Evolutionary conservation across 306 rosid genomes (phyloP).

Genomic region (Vigna trinervia): DNA sequence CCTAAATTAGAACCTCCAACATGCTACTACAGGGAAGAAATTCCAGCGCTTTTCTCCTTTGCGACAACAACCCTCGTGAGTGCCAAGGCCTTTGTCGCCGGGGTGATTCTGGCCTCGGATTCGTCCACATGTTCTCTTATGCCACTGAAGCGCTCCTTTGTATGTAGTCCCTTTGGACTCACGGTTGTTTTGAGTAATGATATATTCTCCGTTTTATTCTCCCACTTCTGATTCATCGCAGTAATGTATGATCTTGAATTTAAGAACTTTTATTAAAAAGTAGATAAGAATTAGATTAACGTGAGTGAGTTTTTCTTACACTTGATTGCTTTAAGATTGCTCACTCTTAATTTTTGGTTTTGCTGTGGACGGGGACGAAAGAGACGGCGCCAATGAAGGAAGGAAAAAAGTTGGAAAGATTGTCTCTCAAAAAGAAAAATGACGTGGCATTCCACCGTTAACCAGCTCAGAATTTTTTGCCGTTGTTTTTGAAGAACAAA

Average conservation of each 20-base stretch:
- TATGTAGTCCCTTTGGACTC: constrained; percentile 7
- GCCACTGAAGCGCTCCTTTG: constrained; percentile 57
- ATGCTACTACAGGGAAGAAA: no score
- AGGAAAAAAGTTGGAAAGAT: no score
- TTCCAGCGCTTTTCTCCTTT: constrained; percentile 62
- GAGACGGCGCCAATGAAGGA: no score
- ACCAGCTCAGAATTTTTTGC: no score
- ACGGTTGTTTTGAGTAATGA: constrained; percentile 15
- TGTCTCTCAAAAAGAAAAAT: no score
- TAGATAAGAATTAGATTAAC: neutral
- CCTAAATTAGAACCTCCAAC: no score
- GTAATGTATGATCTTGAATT: neutral
- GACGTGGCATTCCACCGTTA: no score
- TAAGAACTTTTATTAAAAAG: constrained; percentile 14
- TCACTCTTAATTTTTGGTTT: neutral
- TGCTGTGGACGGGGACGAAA: no score
- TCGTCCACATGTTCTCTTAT: constrained; percentile 86
- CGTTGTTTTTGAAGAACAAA: no score
- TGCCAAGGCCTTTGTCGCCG: constrained; percentile 82
- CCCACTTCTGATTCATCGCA: neutral
- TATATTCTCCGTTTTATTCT: constrained; percentile 9
- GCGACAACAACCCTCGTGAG: constrained; percentile 79
- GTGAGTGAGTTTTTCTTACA: constrained; percentile 6
- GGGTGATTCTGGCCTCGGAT: constrained; percentile 88
- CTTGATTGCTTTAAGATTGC: constrained; percentile 14